Evolutionary conservation across 768 basidiomycete genomes (phyloP).

Genomic region (Hericium erinaceus): DNA sequence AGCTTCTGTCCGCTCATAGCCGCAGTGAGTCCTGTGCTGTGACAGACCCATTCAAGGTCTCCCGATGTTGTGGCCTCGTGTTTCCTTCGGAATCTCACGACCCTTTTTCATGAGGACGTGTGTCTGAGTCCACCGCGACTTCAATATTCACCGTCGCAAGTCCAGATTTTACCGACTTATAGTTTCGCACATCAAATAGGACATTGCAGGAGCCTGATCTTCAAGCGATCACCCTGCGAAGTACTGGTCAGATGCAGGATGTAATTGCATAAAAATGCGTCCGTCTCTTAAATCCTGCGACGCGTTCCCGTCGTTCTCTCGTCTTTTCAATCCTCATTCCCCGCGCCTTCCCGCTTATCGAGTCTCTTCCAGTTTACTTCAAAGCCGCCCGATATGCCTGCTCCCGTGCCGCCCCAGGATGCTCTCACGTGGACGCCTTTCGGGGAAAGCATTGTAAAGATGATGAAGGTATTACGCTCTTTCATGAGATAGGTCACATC

Average conservation of each 20-base stretch:
- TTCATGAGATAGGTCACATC: conserved; percentile 74
- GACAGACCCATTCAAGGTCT: no score
- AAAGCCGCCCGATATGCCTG: not conserved
- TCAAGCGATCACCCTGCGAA: no score
- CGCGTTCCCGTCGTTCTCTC: not conserved
- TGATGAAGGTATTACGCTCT: conserved; percentile 73
- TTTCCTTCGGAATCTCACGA: no score
- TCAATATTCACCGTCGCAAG: no score
- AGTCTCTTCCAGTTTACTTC: conserved; percentile 1
- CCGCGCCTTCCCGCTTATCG: not conserved
- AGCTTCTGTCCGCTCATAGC: no score
- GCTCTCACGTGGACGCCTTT: conserved; percentile 61
- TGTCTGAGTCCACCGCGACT: no score
- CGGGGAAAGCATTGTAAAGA: conserved; percentile 43
- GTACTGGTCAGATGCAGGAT: conserved; percentile 3
- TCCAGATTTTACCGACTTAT: no score
- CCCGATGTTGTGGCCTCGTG: no score
- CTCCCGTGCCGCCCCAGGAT: conserved; percentile 52
- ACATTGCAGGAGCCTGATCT: no score
- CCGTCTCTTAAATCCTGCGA: not conserved
- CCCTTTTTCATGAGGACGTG: no score
- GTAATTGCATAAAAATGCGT: not conserved
- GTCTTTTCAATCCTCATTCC: not conserved
- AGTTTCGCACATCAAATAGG: no score
- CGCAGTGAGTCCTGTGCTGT: no score